These are phyloP conservation scores for Kazachstania taianensis DNA, from an alignment of 805 yeast species.

Conservation along the genomic window DNA sequence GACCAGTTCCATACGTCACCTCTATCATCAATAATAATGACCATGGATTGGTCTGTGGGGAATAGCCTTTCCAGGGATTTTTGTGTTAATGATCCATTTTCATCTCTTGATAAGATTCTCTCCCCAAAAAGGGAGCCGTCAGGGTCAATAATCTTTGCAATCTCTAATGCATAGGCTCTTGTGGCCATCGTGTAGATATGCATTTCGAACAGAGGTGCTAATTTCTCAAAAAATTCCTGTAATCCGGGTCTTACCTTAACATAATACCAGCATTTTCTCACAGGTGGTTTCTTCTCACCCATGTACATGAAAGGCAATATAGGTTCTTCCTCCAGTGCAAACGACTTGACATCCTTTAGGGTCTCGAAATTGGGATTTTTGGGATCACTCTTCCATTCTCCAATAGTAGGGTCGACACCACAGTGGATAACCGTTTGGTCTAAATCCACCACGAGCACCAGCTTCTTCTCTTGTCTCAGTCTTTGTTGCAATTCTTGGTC, in stretches of 20 bases:
- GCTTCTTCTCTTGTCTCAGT: slow-evolving; percentile 50
- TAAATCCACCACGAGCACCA: slow-evolving; percentile 87
- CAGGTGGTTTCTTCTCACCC: slow-evolving; percentile 47
- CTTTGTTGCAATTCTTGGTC: slow-evolving; percentile 58
- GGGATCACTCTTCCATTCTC: slow-evolving; percentile 89
- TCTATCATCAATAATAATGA: slow-evolving; percentile 89
- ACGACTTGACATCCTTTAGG: slow-evolving; percentile 69
- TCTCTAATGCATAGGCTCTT: slow-evolving; percentile 78
- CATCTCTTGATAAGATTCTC: slow-evolving; percentile 84
- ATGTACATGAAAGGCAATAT: slow-evolving; percentile 46
- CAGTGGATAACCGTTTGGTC: slow-evolving; percentile 98
- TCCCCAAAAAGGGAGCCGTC: slow-evolving; percentile 80
- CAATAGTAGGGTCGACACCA: slow-evolving; percentile 94
- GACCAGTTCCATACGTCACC: slow-evolving; percentile 99
- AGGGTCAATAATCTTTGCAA: slow-evolving; percentile 88
- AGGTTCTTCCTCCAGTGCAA: slow-evolving; percentile 68
- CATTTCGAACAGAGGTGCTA: slow-evolving; percentile 65
- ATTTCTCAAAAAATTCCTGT: slow-evolving; percentile 53
- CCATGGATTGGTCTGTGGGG: slow-evolving; percentile 95
- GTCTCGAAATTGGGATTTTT: slow-evolving; percentile 76
- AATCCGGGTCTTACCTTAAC: slow-evolving; percentile 89
- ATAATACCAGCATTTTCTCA: slow-evolving; percentile 72
- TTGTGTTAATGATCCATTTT: slow-evolving; percentile 84
- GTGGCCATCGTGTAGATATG: slow-evolving; percentile 99
- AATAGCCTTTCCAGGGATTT: slow-evolving; percentile 80